Base-by-base conservation (phyloP, 192 early-diverging fungal genomes). In the Cladochytrium replicatum region DNA sequence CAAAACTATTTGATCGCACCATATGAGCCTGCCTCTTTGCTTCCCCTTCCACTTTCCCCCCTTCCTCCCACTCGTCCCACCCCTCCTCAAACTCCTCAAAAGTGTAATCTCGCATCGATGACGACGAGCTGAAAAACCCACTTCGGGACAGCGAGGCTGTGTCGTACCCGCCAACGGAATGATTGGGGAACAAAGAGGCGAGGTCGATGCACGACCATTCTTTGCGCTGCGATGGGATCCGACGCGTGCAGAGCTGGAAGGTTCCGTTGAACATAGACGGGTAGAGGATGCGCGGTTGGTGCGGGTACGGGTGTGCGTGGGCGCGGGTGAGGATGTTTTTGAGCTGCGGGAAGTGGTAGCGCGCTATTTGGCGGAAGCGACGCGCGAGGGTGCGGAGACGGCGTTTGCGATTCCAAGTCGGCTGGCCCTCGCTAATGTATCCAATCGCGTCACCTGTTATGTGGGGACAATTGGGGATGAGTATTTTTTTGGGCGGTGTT, bases 331-430 rank as follows among this genome's bases (percentile, higher is more conserved):
- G 54, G n/a, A 48, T 24, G 3, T 44, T 28, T 8, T 45, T 5
- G 19, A 47, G 55, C 9, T 46, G 32, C 2, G 63, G 68, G 44
- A 50, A 43, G 27, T 60, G 22, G 4, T 52, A 17, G 4, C 34
- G 8, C 8, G 66, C 30, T 1, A 63, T 15, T 11, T 7, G 13
- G 3, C 38, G 30, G 27, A 71, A 71, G 1, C 37, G 11, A 6
- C 45, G 6, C 17, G 63, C 60, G 5, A 44, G 45, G 1, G 48
- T 31, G 39, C 48, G n/a, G n/a, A n/a, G n/a, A n/a, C 43, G 0
- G 60, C 60, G 39, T 54, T 51, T 21, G 49, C 48, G n/a, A 45
- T n/a, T 22, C 68, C 68, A 71, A n/a, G 43, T 53, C 4, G 68
- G 68, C 2, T 29, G 25, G 11, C 54, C 44, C 19, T 58, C 45